Evolutionary conservation across 2,329 filamentous ascomycete species (phyloP), one percentile per base, ranked within the genome.

Genomic region (Scedosporium apiospermum): DNA sequence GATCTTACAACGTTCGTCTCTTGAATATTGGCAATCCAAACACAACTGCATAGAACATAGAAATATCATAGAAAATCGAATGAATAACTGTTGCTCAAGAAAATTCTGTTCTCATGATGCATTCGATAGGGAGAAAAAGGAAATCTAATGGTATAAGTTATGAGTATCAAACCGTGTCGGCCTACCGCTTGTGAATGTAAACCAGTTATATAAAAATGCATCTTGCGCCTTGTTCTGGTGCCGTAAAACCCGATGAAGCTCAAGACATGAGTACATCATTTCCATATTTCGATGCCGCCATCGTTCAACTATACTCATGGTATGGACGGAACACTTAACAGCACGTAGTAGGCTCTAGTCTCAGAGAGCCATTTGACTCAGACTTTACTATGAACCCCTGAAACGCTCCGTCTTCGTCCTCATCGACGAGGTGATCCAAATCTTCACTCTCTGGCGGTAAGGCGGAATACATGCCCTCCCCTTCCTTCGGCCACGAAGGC

Each of bases 361-460:
- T 61, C 1, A 61, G n/a, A 26, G 26, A 9, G 23, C 44, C 59
- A 61, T 51, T 42, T 53, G 49, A 12, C 60, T 64, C 42, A 44
- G 59, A 26, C n/a, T 77, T 74, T 7, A 78, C 73, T 63, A 73
- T 68, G 65, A 79, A 79, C 61, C 78, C 76, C 53, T 76, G 78
- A 58, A 79, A 79, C 0, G 76, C 71, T 58, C 77, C 75, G 58
- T 76, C 75, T 44, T 78, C 76, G 23, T 77, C 73, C 4, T 73
- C 70, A 57, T 78, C 77, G 30, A 70, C 63, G 18, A 78, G 66
- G 30, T 75, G 69, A 4, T 61, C 60, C n/a, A 68, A 65, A 62
- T 79, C 76, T 30, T 77, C 70, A 6, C 69, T 71, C 64, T 79
- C 77, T 0, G 72, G 71, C 10, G 68, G 65, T 9, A 79, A 64